Conservation (phyloP, 2,329 filamentous ascomycete species). For the Samsoniella hepiali region DNA sequence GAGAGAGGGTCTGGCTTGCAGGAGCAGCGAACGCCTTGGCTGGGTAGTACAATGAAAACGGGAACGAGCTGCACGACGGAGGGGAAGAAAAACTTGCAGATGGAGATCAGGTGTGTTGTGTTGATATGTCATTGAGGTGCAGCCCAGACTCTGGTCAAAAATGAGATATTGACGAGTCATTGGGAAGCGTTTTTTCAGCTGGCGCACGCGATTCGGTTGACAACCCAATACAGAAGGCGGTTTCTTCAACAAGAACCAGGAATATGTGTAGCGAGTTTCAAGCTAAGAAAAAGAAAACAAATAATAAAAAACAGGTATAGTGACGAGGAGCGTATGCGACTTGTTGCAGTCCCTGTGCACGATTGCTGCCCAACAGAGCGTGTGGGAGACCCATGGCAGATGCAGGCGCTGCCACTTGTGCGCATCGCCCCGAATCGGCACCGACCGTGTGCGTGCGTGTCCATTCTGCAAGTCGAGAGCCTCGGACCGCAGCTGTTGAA, state of each 20-base stretch:
- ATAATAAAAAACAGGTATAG: background rate
- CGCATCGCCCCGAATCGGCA: slow-evolving; percentile 4
- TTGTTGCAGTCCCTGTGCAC: background rate
- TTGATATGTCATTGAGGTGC: background rate
- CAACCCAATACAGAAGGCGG: background rate
- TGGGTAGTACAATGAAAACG: background rate
- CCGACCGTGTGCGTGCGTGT: background rate
- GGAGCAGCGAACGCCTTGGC: slow-evolving; percentile 4
- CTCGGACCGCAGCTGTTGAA: background rate
- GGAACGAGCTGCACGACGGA: background rate
- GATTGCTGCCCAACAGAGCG: slow-evolving; percentile 2
- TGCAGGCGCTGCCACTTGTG: background rate
- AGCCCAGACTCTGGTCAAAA: background rate
- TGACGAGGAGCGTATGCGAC: background rate
- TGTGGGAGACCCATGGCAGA: background rate
- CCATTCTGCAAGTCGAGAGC: background rate
- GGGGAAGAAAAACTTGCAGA: background rate
- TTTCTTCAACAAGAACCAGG: background rate
- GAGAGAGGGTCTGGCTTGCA: slow-evolving; percentile 3
- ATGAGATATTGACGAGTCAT: background rate
- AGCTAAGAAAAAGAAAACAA: background rate
- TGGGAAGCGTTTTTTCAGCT: background rate
- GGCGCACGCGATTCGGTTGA: background rate
- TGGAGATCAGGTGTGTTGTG: background rate
- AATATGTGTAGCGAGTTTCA: background rate